Conservation (phyloP, 371 early-diverging fungal species). For the Actinomortierella wolfii region DNA sequence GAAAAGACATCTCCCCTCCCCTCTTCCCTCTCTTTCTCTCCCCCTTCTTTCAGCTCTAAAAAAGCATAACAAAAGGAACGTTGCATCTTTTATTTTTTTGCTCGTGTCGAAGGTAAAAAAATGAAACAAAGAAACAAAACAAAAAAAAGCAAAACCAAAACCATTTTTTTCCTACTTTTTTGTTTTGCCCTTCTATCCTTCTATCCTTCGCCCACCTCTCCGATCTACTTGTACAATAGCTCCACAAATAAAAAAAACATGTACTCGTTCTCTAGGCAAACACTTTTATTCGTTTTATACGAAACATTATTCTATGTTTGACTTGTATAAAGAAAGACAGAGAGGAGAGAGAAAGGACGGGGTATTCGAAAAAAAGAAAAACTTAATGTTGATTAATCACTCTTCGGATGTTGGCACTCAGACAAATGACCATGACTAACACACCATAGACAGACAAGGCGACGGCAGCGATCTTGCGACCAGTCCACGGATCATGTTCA, state of each 20-base stretch:
- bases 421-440: slow-evolving; percentile 66
- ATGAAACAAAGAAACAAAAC: not conserved
- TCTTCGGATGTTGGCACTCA: slow-evolving; percentile 59
- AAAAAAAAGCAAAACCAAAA: not conserved
- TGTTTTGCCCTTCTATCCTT: not conserved
- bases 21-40: not conserved
- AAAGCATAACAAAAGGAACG: no score
- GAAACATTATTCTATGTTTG: no score
- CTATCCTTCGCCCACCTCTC: no score
- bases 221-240: no score
- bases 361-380: not conserved
- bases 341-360: no score
- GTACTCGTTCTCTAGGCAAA: no score
- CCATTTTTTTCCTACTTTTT: not conserved
- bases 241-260: no score
- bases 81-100: slow-evolving; percentile 1
- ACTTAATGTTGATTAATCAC: slow-evolving; percentile 3
- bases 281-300: no score
- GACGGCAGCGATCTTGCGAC: slow-evolving; percentile 56
- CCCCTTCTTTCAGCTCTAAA: not conserved
- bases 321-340: no score
- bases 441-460: slow-evolving; percentile 60
- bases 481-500: slow-evolving; percentile 61
- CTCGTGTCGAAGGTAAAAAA: not conserved
- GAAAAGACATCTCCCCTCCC: not conserved